Evolutionary conservation across 805 yeast species (phyloP), one percentile per base, ranked within the genome.

Genomic region (Candida chauliodis): DNA sequence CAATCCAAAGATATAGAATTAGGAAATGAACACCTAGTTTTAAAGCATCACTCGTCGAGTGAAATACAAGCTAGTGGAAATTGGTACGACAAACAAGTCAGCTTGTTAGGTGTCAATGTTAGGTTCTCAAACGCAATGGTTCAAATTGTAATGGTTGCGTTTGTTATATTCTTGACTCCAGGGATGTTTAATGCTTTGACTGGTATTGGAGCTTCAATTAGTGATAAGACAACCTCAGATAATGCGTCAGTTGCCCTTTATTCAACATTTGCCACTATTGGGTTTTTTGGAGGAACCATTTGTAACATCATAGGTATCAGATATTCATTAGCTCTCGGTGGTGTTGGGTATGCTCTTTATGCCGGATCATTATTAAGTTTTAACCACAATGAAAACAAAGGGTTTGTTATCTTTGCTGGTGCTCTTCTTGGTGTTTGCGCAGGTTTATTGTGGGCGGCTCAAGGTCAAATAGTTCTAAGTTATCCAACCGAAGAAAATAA

Each of bases 391-490:
- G 54, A 59, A 34, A 76, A 74, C 48, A 57, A 52, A 9, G 81
- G 78, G 6, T 77, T 74, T 51, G 73, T 70, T 37, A 69, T 77
- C 38, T 74, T 74, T 45, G 70, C 79, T 17, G 81, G 81, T 32
- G 80, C 80, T 16, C 69, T 66, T 51, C 62, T 78, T 43, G 83
- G 83, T 49, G 41, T 74, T 30, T 67, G 78, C 56, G 83, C 82
- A 8, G 64, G 75, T 27, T 53, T 66, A 32, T 61, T 76, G 36
- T 78, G 83, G 83, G 73, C 79, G 20, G 79, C 80, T 23, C 81
- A 76, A 51, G 78, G 79, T 36, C 59, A 75, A 19, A 70, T 78
- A 34, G 69, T 76, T 45, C 70, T 78, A 72, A 61, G 78, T n/a
- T 78, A 78, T 45, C 76, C 82, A 2, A 53, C 73, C 15, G 83